phyloP scores from a whole-genome alignment of 1,284 basidiomycete genomes.

The Termitomyces sp. region DNA sequence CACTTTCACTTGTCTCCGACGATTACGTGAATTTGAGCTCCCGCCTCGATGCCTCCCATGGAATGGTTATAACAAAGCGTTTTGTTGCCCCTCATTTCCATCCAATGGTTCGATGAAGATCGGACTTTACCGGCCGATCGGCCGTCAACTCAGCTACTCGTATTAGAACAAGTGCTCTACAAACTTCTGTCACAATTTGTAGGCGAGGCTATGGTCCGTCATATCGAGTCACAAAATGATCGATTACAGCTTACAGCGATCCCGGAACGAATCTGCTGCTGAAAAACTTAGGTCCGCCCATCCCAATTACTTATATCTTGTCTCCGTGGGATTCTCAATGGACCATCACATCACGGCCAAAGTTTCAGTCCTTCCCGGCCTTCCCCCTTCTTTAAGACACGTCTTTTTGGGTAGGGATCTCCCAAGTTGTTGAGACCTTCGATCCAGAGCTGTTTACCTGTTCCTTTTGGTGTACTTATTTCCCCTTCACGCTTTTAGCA shows the following conservation, averaged over 20 bases:
- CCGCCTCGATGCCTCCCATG: background rate
- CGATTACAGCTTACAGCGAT: constrained; percentile 22
- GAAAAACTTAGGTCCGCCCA: constrained; percentile 20
- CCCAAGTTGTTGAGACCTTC: background rate
- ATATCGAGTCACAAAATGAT: constrained; percentile 21
- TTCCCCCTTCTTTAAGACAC: background rate
- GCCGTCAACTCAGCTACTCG: no score
- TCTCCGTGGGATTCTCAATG: constrained; percentile 20
- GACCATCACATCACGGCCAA: constrained; percentile 14
- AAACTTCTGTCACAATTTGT: constrained; percentile 9
- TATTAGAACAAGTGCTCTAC: background rate
- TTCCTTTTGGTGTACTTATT: background rate
- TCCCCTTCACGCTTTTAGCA: constrained; percentile 1
- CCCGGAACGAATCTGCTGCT: constrained; percentile 22
- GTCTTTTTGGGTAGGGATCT: background rate
- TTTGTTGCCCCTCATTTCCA: background rate
- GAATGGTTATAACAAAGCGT: background rate
- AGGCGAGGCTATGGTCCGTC: constrained; percentile 16
- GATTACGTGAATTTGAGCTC: background rate
- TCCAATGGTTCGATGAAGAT: background rate
- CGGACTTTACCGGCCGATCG: constrained; percentile 1
- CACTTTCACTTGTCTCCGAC: background rate
- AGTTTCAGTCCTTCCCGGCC: constrained; percentile 1
- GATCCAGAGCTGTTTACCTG: background rate
- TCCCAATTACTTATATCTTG: constrained; percentile 18